Conservation (phyloP, 1,284 basidiomycete genomes). For the Singerocomus inundabilis region DNA sequence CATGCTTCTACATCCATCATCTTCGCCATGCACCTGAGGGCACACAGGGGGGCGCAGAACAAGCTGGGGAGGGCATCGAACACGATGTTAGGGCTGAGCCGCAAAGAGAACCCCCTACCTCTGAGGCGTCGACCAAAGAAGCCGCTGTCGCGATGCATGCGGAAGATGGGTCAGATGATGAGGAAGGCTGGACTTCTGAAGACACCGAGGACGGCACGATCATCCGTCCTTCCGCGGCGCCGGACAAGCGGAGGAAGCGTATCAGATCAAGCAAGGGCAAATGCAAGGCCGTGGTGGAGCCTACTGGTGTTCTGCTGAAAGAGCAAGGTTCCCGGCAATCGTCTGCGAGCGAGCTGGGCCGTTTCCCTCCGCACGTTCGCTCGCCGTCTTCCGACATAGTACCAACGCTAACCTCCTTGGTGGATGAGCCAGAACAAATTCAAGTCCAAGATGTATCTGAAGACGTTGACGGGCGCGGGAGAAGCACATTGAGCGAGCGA, state of each 20-base stretch:
- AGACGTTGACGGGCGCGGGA: constrained; percentile 25
- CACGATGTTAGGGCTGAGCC: background rate
- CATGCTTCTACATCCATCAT: constrained; percentile 12
- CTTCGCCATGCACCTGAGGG: constrained; percentile 7
- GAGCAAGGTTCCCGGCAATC: constrained; percentile 13
- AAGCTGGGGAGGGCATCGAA: background rate
- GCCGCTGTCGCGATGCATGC: background rate
- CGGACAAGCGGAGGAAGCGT: constrained; percentile 17
- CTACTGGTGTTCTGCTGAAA: background rate
- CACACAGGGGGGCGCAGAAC: constrained; percentile 1
- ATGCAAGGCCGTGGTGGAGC: background rate
- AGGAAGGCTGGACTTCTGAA: constrained; percentile 30
- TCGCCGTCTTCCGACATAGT: constrained; percentile 4
- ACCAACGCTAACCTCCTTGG: background rate
- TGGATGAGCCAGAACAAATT: constrained; percentile 10
- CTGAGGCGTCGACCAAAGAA: background rate
- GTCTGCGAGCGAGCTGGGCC: constrained; percentile 16
- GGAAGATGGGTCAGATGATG: constrained; percentile 13
- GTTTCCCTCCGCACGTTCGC: background rate
- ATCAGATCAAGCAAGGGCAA: constrained; percentile 17
- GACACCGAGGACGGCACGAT: constrained; percentile 9
- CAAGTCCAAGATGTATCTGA: constrained; percentile 1
- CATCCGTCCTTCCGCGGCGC: background rate
- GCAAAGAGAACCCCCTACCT: background rate
- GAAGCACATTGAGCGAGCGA: constrained; percentile 19